Conservation (phyloP, 257 asterid genomes). For the Gardenia jasminoides region DNA sequence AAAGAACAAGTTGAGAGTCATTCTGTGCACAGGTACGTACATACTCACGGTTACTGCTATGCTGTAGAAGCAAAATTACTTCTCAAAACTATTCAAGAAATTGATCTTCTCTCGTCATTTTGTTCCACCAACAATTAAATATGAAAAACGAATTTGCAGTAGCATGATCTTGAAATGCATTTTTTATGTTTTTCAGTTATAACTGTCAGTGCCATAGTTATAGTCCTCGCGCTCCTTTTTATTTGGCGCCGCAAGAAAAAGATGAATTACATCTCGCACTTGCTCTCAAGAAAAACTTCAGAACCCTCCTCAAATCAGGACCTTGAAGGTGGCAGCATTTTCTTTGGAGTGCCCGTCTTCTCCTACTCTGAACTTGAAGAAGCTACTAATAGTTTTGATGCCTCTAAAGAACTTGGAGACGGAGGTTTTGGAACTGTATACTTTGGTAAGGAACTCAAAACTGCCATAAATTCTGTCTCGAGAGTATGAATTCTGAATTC, state of each 20-base stretch:
- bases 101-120: not conserved
- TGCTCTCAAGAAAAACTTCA: constrained; percentile 39
- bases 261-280: constrained; percentile 1
- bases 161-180: not conserved
- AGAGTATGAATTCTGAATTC: constrained; percentile 1
- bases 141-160: not conserved
- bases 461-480: too few relatives aligned
- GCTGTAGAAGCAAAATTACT: not conserved
- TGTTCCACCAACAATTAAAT: not conserved
- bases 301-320: constrained; percentile 43
- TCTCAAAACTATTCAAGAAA: not conserved
- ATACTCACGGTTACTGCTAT: not conserved
- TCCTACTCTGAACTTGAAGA: constrained; percentile 56
- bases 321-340: constrained; percentile 38
- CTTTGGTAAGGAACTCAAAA: constrained; percentile 45
- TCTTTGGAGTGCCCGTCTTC: constrained; percentile 58
- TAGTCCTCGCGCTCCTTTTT: constrained; percentile 5
- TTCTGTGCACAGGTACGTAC: constrained; percentile 18
- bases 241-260: constrained; percentile 38
- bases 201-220: constrained; percentile 32
- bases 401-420: constrained; percentile 64
- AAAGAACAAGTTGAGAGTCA: not conserved
- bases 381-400: constrained; percentile 57
- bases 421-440: constrained; percentile 87
- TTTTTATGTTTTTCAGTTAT: constrained; percentile 29